These are phyloP conservation scores for Candida montana DNA, from an alignment of 805 yeast genomes.

Conservation along the genomic window DNA sequence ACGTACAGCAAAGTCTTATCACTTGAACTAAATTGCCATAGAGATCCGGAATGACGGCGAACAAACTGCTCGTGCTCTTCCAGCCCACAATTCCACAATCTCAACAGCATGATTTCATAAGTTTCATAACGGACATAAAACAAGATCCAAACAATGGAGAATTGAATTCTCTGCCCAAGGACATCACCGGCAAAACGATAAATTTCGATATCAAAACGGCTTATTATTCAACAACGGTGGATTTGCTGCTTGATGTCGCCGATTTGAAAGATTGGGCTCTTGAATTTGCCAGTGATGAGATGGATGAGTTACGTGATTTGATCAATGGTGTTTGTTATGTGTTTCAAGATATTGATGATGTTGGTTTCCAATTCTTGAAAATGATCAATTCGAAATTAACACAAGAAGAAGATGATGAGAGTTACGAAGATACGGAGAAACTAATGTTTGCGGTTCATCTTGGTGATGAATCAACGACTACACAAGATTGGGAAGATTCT, in stretches of 20 bases:
- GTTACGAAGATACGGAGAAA: neutral
- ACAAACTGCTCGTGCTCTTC: constrained; percentile 8
- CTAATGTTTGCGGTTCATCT: neutral
- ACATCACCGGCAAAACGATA: constrained; percentile 8
- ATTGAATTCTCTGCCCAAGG: too few species aligned
- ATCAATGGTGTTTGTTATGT: constrained; percentile 24
- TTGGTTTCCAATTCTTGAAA: neutral
- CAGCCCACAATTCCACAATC: neutral
- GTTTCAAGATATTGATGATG: constrained; percentile 5
- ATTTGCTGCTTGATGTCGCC: constrained; percentile 27
- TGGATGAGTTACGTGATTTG: constrained; percentile 27
- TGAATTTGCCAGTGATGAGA: constrained; percentile 9
- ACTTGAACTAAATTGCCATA: too few species aligned
- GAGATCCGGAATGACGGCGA: too few species aligned
- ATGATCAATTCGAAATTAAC: neutral
- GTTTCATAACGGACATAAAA: neutral
- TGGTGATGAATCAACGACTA: too few species aligned
- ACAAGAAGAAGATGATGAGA: neutral
- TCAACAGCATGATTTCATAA: neutral
- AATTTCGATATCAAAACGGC: constrained; percentile 23
- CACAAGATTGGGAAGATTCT: constrained; percentile 9
- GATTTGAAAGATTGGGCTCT: constrained; percentile 29
- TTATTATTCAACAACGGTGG: constrained; percentile 27
- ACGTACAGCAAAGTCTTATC: too few species aligned
- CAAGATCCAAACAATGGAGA: too few species aligned